These are phyloP conservation scores for Penicillium verrucosum DNA, from an alignment of 2,329 filamentous ascomycete genomes.

Conservation along the genomic window DNA sequence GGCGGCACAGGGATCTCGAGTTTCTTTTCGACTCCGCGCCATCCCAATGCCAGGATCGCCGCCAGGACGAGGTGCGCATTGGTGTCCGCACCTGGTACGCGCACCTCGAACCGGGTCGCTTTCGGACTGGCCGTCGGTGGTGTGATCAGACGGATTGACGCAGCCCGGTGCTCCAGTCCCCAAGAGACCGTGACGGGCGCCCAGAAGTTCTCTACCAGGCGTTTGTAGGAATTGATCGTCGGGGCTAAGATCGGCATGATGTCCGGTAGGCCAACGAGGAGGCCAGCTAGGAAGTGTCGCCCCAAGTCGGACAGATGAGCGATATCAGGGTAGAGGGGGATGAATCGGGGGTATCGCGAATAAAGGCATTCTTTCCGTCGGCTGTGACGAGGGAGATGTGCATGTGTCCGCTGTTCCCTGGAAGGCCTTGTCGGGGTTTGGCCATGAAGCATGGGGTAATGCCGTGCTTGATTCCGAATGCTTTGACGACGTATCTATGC, in stretches of 20 bases:
- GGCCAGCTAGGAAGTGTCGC: constrained; percentile 85
- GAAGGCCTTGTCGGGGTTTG: constrained; percentile 84
- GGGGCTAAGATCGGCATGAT: constrained; percentile 95
- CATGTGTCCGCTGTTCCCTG: constrained; percentile 94
- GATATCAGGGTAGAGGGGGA: constrained; percentile 69
- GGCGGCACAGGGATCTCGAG: constrained; percentile 78
- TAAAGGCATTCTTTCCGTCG: constrained; percentile 79
- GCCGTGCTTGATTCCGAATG: constrained; percentile 77
- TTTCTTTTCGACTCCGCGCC: constrained; percentile 90
- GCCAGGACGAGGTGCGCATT: constrained; percentile 86
- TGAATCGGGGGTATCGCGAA: constrained; percentile 67
- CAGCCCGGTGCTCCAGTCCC: constrained; percentile 92
- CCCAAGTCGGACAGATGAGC: constrained; percentile 81
- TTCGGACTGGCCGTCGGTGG: constrained; percentile 81
- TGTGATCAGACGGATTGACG: constrained; percentile 83
- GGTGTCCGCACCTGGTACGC: constrained; percentile 89
- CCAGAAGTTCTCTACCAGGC: constrained; percentile 98
- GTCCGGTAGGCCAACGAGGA: constrained; percentile 84
- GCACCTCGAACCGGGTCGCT: constrained; percentile 87
- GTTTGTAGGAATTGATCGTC: constrained; percentile 96
- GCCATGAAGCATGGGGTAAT: constrained; percentile 99
- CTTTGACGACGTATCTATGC: constrained; percentile 75
- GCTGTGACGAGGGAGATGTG: constrained; percentile 84
- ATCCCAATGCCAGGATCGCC: constrained; percentile 82
- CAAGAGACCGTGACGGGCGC: constrained; percentile 96